Evolutionary conservation across 2,329 filamentous ascomycete species (phyloP).

Genomic region (Elsinoe australis): DNA sequence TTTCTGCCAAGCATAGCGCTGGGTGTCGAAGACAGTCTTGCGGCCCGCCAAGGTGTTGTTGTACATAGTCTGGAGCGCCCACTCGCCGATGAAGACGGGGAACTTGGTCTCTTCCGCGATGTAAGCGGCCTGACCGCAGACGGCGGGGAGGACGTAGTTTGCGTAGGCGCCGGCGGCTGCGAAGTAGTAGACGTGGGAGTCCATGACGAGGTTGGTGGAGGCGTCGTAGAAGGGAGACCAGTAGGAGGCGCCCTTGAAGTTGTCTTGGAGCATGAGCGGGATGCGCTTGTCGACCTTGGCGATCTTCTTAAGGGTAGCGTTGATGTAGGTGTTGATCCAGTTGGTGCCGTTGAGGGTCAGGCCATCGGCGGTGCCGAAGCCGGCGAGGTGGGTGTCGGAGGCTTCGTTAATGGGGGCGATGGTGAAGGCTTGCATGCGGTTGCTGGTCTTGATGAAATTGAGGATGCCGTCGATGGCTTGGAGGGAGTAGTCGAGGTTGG

Average conservation of each 20-base stretch:
- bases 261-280: slow-evolving; percentile 31
- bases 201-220: slow-evolving; percentile 28
- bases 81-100: slow-evolving; percentile 33
- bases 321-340: slow-evolving; percentile 32
- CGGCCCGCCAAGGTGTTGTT: slow-evolving; percentile 30
- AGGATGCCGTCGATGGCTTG: slow-evolving; percentile 17
- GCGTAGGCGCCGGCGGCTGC: slow-evolving; percentile 25
- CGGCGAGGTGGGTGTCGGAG: slow-evolving; percentile 24
- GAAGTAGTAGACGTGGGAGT: slow-evolving; percentile 30
- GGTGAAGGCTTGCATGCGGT: slow-evolving; percentile 16
- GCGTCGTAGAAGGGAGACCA: slow-evolving; percentile 27
- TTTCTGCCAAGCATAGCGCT: slow-evolving; percentile 31
- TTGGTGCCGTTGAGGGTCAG: slow-evolving; percentile 27
- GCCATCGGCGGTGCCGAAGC: slow-evolving; percentile 30
- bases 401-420: slow-evolving; percentile 20
- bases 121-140: slow-evolving; percentile 26
- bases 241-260: slow-evolving; percentile 25
- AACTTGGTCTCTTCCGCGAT: slow-evolving; percentile 25
- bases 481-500: slow-evolving; percentile 28
- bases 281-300: slow-evolving; percentile 26
- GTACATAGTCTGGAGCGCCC: slow-evolving; percentile 29
- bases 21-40: slow-evolving; percentile 28
- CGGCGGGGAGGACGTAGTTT: slow-evolving; percentile 24
- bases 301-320: slow-evolving; percentile 26
- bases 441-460: slow-evolving; percentile 18